Evolutionary conservation across 73 alveolate genomes (phyloP).

Genomic region (Uronychia setigera): DNA sequence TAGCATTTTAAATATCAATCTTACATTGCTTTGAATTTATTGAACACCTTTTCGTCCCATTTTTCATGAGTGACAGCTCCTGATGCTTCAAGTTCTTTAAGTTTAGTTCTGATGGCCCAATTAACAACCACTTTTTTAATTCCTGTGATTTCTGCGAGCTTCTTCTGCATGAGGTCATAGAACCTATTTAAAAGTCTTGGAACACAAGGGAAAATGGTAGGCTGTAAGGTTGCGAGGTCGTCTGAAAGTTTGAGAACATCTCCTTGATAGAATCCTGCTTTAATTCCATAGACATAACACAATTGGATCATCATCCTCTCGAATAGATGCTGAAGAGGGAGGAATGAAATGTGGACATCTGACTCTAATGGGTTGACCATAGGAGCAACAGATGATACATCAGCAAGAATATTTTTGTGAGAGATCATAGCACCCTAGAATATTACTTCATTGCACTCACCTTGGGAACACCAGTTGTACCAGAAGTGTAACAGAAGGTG

Average conservation of each 20-base stretch:
- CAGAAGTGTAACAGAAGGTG: conserved; percentile 96
- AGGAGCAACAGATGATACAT: conserved; percentile 45
- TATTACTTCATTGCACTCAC: conserved; percentile 33
- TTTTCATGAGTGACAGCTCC: conserved; percentile 48
- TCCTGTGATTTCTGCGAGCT: conserved; percentile 44
- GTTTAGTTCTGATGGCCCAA: conserved; percentile 70
- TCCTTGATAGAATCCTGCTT: conserved; percentile 74
- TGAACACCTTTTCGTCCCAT: conserved; percentile 57
- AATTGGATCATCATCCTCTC: conserved; percentile 63
- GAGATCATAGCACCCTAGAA: conserved; percentile 76
- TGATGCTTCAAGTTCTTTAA: conserved; percentile 35
- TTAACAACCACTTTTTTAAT: conserved; percentile 54
- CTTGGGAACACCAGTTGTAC: conserved; percentile 98
- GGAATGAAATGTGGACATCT: conserved; percentile 70
- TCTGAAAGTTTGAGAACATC: conserved; percentile 63
- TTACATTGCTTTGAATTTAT: conserved; percentile 44
- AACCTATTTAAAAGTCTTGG: conserved; percentile 75
- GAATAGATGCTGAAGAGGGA: conserved; percentile 78
- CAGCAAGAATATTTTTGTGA: conserved; percentile 64
- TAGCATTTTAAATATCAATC: neutral
- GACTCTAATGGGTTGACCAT: neutral
- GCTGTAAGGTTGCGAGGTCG: conserved; percentile 73
- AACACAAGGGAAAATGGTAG: conserved; percentile 74
- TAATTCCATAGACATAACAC: conserved; percentile 26
- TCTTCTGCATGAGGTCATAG: conserved; percentile 47